Percentiles rank a stretch among this genome's conserved stretches.
Evolutionary conservation across 208 protist species (phyloP).

Genomic region (Leishmania martiniquensis): DNA sequence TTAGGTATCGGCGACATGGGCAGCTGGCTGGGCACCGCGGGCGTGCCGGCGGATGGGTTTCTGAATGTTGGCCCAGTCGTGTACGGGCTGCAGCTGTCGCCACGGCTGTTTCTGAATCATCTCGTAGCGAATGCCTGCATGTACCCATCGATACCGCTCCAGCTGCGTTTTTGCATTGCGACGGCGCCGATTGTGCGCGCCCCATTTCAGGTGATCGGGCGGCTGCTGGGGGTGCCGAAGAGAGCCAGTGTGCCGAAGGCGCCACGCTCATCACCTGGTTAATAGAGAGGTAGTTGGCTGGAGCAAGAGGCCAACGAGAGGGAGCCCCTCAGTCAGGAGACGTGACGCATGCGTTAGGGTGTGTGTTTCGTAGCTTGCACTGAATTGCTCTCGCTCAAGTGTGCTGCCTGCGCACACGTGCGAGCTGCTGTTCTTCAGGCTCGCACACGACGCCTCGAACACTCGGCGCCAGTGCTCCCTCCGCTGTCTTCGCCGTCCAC

Average conservation of each 20-base stretch:
- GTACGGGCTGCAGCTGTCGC: constrained; percentile 51
- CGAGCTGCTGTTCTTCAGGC: not conserved
- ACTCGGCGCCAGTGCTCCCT: not conserved
- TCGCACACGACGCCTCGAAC: not conserved
- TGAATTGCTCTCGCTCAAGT: not conserved
- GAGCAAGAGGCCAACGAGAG: not conserved
- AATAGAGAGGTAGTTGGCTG: not conserved
- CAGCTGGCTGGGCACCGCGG: constrained; percentile 33
- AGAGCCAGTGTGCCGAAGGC: constrained; percentile 29
- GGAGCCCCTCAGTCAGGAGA: not conserved
- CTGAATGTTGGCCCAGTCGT: constrained; percentile 51
- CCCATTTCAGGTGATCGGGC: constrained; percentile 10
- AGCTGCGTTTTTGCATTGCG: constrained; percentile 52
- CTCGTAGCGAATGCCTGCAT: constrained; percentile 56
- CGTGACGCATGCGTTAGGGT: not conserved
- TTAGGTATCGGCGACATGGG: constrained; percentile 63
- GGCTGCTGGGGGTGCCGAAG: constrained; percentile 2
- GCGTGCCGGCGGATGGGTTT: constrained; percentile 33
- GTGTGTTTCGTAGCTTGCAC: not conserved
- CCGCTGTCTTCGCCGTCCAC: not conserved
- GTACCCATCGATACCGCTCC: constrained; percentile 52
- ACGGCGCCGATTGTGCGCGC: constrained; percentile 37
- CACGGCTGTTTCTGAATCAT: constrained; percentile 73
- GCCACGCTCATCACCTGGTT: constrained; percentile 11
- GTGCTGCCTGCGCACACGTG: not conserved